Evolutionary conservation across 1,284 basidiomycete genomes (phyloP).

Genomic region (Abortiporus biennis): DNA sequence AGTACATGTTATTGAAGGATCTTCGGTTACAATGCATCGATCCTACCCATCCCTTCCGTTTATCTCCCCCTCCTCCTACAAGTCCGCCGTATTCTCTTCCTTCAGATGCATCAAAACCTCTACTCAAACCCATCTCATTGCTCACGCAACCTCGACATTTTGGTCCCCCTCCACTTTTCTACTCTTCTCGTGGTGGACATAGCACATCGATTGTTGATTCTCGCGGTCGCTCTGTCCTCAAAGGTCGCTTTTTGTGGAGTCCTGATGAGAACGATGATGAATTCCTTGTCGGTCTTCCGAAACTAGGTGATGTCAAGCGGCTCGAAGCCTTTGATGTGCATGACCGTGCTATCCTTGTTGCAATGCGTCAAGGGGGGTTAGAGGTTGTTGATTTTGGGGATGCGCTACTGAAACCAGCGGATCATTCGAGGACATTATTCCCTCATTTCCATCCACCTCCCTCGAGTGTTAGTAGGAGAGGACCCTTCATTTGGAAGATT

Average conservation of each 20-base stretch:
- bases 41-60: conserved; percentile 69
- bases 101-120: conserved; percentile 42
- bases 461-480: conserved; percentile 58
- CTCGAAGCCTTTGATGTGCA: conserved; percentile 72
- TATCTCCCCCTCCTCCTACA: conserved; percentile 34
- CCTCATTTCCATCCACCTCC: conserved; percentile 60
- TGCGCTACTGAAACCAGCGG: conserved; percentile 68
- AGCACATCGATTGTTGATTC: conserved; percentile 82
- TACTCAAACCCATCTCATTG: conserved; percentile 72
- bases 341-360: conserved; percentile 69
- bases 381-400: conserved; percentile 75
- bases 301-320: conserved; percentile 74
- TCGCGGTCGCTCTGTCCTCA: conserved; percentile 74
- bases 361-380: conserved; percentile 76
- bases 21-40: conserved; percentile 69
- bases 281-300: conserved; percentile 25
- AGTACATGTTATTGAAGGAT: conserved; percentile 64
- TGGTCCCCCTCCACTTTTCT: conserved; percentile 83
- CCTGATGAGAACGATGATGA: conserved; percentile 54
- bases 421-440: conserved; percentile 61
- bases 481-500: conserved; percentile 74
- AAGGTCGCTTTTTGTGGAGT: conserved; percentile 74
- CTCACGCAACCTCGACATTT: conserved; percentile 77
- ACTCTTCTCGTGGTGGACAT: conserved; percentile 78
- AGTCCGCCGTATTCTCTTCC: conserved; percentile 11